Evolutionary conservation across 495 filamentous ascomycete species (phyloP).

Genomic region (Penicillium daleae): DNA sequence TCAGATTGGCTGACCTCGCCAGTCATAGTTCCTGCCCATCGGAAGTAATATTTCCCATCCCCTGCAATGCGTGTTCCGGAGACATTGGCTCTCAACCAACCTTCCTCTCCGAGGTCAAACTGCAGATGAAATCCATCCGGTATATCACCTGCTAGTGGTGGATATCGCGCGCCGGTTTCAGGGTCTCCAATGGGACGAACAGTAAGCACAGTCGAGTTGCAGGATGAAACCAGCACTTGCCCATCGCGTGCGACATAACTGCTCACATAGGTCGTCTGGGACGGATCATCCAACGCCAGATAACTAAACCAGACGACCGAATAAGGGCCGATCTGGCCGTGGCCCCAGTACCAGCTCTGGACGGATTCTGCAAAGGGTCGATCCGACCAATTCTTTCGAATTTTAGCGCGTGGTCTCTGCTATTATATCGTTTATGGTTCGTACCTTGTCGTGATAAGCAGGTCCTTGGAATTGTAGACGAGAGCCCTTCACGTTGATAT

Average conservation of each 20-base stretch:
- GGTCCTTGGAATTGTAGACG: slow-evolving; percentile 37
- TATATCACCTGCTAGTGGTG: slow-evolving; percentile 22
- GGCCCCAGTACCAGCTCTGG: slow-evolving; percentile 46
- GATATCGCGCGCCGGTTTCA: slow-evolving; percentile 25
- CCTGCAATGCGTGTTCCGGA: slow-evolving; percentile 19
- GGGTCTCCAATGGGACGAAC: slow-evolving; percentile 24
- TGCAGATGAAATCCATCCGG: slow-evolving; percentile 27
- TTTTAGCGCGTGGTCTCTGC: neutral
- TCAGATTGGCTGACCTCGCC: slow-evolving; percentile 22
- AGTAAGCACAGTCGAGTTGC: slow-evolving; percentile 14
- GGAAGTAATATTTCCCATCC: slow-evolving; percentile 28
- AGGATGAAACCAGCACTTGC: slow-evolving; percentile 21
- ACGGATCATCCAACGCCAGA: slow-evolving; percentile 20
- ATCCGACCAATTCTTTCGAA: slow-evolving; percentile 37
- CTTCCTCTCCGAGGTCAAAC: slow-evolving; percentile 13
- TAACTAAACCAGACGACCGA: slow-evolving; percentile 47
- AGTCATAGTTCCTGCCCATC: slow-evolving; percentile 32
- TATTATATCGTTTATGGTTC: neutral
- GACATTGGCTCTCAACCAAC: slow-evolving; percentile 26
- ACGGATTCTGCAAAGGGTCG: slow-evolving; percentile 25
- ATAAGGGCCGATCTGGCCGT: slow-evolving; percentile 41
- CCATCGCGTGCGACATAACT: slow-evolving; percentile 38
- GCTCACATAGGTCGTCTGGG: slow-evolving; percentile 34
- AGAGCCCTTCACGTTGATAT: slow-evolving; percentile 33
- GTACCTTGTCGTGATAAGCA: slow-evolving; percentile 48